Evolutionary conservation across 805 yeast genomes (phyloP).

Genomic region (Nakazawaea ernobii): DNA sequence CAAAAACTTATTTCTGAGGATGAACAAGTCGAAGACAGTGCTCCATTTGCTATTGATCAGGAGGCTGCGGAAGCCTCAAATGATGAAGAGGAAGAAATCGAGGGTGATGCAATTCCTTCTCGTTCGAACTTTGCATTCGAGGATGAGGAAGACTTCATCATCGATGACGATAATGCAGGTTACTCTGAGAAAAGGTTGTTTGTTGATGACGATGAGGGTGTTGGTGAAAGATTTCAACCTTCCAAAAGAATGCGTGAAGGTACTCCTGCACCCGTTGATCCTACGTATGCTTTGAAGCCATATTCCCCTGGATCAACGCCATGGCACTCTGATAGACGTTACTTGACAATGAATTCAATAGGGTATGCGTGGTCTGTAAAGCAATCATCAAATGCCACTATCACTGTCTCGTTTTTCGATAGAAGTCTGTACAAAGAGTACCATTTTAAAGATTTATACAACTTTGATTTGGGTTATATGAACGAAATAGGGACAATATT

Average conservation of each 20-base stretch:
- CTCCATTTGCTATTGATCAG: constrained; percentile 13
- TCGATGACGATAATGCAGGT: constrained; percentile 60
- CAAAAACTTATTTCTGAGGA: constrained; percentile 8
- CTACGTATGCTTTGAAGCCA: constrained; percentile 41
- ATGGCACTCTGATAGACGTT: constrained; percentile 64
- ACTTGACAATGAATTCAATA: constrained; percentile 69
- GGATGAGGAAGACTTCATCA: constrained; percentile 48
- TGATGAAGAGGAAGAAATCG: constrained; percentile 17
- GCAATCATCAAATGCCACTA: constrained; percentile 52
- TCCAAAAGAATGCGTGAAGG: background rate
- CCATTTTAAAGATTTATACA: constrained; percentile 72
- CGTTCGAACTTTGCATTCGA: constrained; percentile 19
- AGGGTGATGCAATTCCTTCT: constrained; percentile 5
- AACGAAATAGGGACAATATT: constrained; percentile 61
- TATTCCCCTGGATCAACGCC: constrained; percentile 89
- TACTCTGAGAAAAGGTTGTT: constrained; percentile 19
- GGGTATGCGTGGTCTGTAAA: constrained; percentile 82
- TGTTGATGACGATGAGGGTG: constrained; percentile 4
- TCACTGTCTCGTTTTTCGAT: constrained; percentile 89
- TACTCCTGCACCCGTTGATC: background rate
- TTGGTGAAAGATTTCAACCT: background rate
- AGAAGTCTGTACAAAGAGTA: constrained; percentile 69
- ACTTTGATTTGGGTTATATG: constrained; percentile 72
- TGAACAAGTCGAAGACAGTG: constrained; percentile 2
- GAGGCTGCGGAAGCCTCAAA: constrained; percentile 13